These are phyloP conservation scores for Podila epigama DNA, from an alignment of 192 early-diverging fungal genomes.

Conservation along the genomic window DNA sequence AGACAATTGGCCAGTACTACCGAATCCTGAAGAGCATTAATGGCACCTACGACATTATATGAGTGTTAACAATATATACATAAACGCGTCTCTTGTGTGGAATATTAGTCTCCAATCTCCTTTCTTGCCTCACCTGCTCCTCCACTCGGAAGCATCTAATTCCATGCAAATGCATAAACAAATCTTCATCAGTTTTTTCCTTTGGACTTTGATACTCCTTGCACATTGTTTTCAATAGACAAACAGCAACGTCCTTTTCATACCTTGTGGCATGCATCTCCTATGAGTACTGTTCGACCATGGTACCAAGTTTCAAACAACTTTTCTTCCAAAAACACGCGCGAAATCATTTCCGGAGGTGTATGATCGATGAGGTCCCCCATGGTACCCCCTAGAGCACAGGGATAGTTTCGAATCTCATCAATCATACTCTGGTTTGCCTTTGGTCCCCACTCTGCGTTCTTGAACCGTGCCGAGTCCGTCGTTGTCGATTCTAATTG, in stretches of 20 bases:
- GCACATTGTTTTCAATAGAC: neutral
- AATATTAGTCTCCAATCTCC: no score
- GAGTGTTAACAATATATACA: no score
- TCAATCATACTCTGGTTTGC: neutral
- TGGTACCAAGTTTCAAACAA: neutral
- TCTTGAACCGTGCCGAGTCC: neutral
- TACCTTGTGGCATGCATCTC: conserved; percentile 1
- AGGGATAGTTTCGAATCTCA: neutral
- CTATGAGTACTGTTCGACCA: neutral
- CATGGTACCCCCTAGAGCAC: neutral
- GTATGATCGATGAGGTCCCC: conserved; percentile 1
- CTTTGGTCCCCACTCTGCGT: neutral
- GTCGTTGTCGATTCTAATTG: neutral
- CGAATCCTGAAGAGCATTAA: conserved; percentile 1
- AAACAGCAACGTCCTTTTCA: no score
- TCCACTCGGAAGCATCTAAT: neutral
- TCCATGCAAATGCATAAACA: neutral
- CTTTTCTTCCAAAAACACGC: conserved; percentile 2
- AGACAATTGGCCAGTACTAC: neutral
- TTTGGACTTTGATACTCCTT: no score
- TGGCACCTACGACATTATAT: no score
- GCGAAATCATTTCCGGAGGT: neutral
- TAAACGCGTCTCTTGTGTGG: no score
- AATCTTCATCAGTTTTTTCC: neutral
- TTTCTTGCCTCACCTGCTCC: neutral